phyloP scores from a whole-genome alignment of 139 green algal species.

The Chlorella sp. region DNA sequence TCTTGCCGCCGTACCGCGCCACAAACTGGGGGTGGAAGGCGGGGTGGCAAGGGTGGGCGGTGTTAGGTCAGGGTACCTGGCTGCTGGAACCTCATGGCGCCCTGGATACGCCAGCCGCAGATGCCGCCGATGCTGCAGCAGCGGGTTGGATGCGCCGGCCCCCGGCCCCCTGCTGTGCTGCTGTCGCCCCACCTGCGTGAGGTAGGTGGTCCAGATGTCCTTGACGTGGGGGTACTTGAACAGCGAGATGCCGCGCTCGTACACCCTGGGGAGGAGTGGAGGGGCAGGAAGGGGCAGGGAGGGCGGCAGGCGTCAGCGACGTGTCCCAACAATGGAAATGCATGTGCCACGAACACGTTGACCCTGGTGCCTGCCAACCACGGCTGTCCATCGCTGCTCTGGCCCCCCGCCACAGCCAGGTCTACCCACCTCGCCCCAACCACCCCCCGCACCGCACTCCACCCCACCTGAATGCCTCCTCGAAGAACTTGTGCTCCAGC shows the following conservation, averaged over 20 bases:
- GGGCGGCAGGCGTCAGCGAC: neutral
- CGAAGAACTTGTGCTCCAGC: conserved; percentile 92
- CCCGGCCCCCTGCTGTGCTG: no score
- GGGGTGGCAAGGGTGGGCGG: neutral
- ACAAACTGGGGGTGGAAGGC: conserved; percentile 50
- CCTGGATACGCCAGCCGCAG: no score
- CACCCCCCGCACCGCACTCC: neutral
- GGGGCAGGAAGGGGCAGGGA: neutral
- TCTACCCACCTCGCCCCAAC: neutral
- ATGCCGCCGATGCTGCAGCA: no score
- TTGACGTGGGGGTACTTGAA: conserved; percentile 98
- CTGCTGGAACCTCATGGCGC: no score
- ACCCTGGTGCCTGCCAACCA: neutral
- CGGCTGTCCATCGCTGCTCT: neutral
- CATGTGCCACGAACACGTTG: no score
- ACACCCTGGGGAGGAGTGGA: conserved; percentile 65
- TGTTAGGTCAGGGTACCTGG: no score
- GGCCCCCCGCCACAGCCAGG: neutral
- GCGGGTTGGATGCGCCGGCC: no score
- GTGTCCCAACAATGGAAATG: no score
- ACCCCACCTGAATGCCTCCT: conserved; percentile 83
- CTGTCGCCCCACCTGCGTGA: conserved; percentile 74
- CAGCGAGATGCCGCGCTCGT: conserved; percentile 90
- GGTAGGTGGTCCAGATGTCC: conserved; percentile 96
- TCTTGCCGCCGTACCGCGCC: conserved; percentile 86